These are phyloP conservation scores for Cryptococcus deneoformans DNA, from an alignment of 1,284 basidiomycete species.

Conservation along the genomic window DNA sequence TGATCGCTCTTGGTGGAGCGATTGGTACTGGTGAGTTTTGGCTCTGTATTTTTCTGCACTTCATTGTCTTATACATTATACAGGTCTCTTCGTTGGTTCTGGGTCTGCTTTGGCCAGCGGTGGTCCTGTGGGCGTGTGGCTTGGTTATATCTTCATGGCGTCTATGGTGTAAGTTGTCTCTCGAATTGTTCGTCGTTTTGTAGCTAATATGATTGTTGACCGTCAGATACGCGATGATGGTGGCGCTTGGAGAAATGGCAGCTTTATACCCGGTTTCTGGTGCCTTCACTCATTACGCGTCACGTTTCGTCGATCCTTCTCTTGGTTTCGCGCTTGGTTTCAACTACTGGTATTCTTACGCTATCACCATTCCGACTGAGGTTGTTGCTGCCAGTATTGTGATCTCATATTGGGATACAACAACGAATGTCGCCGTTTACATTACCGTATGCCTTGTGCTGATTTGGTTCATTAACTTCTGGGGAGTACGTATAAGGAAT, in stretches of 20 bases:
- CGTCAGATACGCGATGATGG: constrained; percentile 42
- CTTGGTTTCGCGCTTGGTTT: constrained; percentile 53
- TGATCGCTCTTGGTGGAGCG: constrained; percentile 53
- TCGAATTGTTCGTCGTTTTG: constrained; percentile 1
- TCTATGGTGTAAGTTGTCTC: constrained; percentile 35
- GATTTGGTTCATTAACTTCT: constrained; percentile 51
- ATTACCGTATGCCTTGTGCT: constrained; percentile 49
- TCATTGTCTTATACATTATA: not conserved
- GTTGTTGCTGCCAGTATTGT: constrained; percentile 41
- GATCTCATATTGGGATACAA: constrained; percentile 48
- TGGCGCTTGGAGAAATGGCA: constrained; percentile 51
- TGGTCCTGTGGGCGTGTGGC: constrained; percentile 52
- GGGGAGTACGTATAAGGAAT: constrained; percentile 26
- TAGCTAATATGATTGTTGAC: not conserved
- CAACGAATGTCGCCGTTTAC: constrained; percentile 48
- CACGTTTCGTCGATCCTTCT: constrained; percentile 56
- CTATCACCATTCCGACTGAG: constrained; percentile 36
- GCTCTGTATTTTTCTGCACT: too few species aligned
- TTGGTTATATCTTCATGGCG: constrained; percentile 47
- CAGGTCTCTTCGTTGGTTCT: constrained; percentile 54
- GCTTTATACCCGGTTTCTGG: constrained; percentile 47
- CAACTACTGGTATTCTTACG: constrained; percentile 44
- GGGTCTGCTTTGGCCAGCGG: constrained; percentile 51
- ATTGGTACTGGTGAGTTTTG: too few species aligned
- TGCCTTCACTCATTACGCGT: constrained; percentile 46